Evolutionary conservation across 805 yeast species (phyloP).

Genomic region (Candida ovalis): DNA sequence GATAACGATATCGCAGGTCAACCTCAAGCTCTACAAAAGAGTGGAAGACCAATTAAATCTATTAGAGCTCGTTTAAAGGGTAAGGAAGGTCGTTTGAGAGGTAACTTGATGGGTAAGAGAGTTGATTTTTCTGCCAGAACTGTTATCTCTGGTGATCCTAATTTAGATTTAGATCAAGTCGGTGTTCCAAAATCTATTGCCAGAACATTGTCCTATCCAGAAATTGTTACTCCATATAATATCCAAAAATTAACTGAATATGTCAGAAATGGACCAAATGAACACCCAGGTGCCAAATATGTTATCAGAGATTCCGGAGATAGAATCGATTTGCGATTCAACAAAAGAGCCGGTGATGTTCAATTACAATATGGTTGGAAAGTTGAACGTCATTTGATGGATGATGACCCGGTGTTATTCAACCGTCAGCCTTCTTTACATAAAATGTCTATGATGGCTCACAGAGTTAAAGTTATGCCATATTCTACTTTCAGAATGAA

Average conservation of each 20-base stretch:
- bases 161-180: conserved; percentile 94
- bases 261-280: conserved; percentile 97
- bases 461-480: conserved; percentile 97
- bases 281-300: conserved; percentile 99
- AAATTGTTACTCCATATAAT: conserved; percentile 95
- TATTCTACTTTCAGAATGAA: conserved; percentile 96
- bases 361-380: conserved; percentile 99
- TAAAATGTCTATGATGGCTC: conserved; percentile 99
- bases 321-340: conserved; percentile 94
- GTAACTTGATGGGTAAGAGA: conserved; percentile 99
- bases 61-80: conserved; percentile 99
- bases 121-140: conserved; percentile 99
- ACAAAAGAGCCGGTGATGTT: conserved; percentile 97
- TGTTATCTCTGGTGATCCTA: conserved; percentile 99
- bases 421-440: conserved; percentile 99
- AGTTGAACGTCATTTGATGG: conserved; percentile 97
- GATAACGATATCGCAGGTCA: conserved; percentile 99
- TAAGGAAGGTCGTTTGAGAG: conserved; percentile 98
- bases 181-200: conserved; percentile 99
- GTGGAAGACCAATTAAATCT: conserved; percentile 98
- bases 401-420: conserved; percentile 94
- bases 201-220: conserved; percentile 92
- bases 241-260: conserved; percentile 88
- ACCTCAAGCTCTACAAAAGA: conserved; percentile 97
- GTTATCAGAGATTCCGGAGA: conserved; percentile 98